Percentiles rank a stretch among this genome's conserved stretches.
Conservation (phyloP, 345 rosid species). For the Brassica incana region DNA sequence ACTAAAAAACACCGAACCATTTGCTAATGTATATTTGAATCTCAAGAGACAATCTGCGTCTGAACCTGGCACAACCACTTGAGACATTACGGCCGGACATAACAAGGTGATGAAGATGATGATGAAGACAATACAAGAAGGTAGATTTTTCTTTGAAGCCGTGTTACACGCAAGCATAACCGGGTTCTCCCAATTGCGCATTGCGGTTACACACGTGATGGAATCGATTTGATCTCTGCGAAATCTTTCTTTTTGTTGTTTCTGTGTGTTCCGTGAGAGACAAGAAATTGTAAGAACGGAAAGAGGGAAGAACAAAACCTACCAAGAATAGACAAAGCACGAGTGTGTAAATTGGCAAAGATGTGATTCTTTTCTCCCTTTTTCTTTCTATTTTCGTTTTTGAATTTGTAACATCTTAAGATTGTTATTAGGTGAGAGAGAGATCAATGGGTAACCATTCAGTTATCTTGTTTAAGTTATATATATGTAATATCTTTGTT, state of each 20-base stretch:
- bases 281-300: conserved; percentile 20
- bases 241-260: neutral
- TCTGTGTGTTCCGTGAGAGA: neutral
- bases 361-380: neutral
- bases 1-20: conserved; percentile 29
- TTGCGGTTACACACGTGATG: conserved; percentile 34
- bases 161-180: conserved; percentile 51
- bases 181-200: conserved; percentile 48
- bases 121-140: neutral
- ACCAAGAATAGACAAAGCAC: conserved; percentile 35
- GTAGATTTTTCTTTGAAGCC: conserved; percentile 23
- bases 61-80: conserved; percentile 25
- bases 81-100: conserved; percentile 27
- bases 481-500: conserved; percentile 21
- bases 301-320: conserved; percentile 42
- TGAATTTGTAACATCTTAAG: conserved; percentile 23
- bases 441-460: conserved; percentile 37
- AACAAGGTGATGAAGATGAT: conserved; percentile 7
- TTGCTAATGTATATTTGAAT: conserved; percentile 44
- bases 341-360: conserved; percentile 19
- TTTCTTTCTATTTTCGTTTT: neutral
- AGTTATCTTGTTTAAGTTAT: conserved; percentile 32
- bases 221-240: neutral
- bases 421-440: conserved; percentile 35
- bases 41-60: conserved; percentile 47